Base-by-base conservation (phyloP, 257 asterid species). In the Penstemon newberryi region DNA sequence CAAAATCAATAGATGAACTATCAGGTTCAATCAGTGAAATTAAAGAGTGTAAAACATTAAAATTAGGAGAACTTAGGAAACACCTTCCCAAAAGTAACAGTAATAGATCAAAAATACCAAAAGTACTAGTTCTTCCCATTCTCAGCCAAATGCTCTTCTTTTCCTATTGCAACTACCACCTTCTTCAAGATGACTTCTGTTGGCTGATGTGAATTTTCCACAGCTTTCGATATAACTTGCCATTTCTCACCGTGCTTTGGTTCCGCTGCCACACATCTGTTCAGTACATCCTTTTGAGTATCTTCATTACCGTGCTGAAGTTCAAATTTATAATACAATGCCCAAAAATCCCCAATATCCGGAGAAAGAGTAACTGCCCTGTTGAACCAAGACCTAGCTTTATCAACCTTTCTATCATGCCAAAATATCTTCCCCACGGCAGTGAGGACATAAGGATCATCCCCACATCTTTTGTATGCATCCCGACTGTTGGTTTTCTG, bases 161-260 rank as follows among this genome's bases (percentile, higher is more conserved):
- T 85, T 59, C 90, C 96, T 13, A 92, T 56, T 4, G 90, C 86
- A 72, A 83, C 90, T 7, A 90, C 96, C 73, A 92, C 97, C 81
- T 88, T 88, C 84, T 84, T 90, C 86, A 92, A 50, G 52, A 92
- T 82, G 57, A 84, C 73, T 49, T 92, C 98, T 0, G 93, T 80
- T 15, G 96, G 84, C 84, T 82, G 91, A 76, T 92, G 98, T 40
- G 97, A 88, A 73, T 92, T 90, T 81, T 92, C 98, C 74, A 92
- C 96, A 19, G 95, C 93, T 78, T 92, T 92, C 0, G 95, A 80
- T 47, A 86, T 65, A 8, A 71, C 81, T 66, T 92, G 98, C 97
- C 98, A 92, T 78, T 82, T 81, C 69, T 90, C 98, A 0, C 98
- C 98, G 19, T 88, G 98, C 83, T 89, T 92, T 2, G 98, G 98